Evolutionary conservation across 2,329 filamentous ascomycete species (phyloP), one percentile per base, ranked within the genome.

Genomic region (Cladosporium velox): DNA sequence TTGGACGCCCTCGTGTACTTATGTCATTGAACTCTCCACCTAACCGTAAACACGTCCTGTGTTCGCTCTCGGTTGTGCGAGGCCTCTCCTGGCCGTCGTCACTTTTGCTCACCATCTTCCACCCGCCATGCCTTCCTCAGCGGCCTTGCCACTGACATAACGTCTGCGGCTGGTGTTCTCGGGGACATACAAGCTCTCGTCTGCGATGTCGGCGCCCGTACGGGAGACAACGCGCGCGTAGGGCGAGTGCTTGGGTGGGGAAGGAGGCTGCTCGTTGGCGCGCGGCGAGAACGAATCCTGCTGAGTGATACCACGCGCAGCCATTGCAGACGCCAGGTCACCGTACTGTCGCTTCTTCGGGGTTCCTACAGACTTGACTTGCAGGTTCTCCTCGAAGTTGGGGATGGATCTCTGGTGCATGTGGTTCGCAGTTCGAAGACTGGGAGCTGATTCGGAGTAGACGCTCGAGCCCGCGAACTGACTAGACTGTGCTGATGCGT

Each of bases 121-220:
- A 58, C 69, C 72, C 30, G 78, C 86, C 57, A 85, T 79, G 1
- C 90, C 90, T 75, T 93, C 91, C 75, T 93, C 90, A 0, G 85
- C 90, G 65, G 88, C 78, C 80, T 90, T 91, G 1, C 90, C 91
- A 74, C 90, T 92, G 2, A 91, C 89, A 67, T 90, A 87, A 55
- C 89, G 80, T 57, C 85, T 80, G 21, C 78, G 79, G 68, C 65
- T 77, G 12, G 71, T 71, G 21, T 75, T 77, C 58, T 47, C 67
- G 35, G 41, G 59, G 55, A 69, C 67, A 67, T 71, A 77, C 71
- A 63, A 73, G 72, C 24, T 75, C 75, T 69, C 71, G 65, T 79
- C 79, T 24, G 77, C 74, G 65, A 82, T 79, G 60, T 84, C 82
- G 3, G 81, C 79, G 4, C 82, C 82, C 4, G 77, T 79, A 44